A percentile compares a stretch with the other conserved stretches of the same genome.
These are phyloP conservation scores for Tuber calosporum DNA, from an alignment of 495 filamentous ascomycete species.

Conservation along the genomic window DNA sequence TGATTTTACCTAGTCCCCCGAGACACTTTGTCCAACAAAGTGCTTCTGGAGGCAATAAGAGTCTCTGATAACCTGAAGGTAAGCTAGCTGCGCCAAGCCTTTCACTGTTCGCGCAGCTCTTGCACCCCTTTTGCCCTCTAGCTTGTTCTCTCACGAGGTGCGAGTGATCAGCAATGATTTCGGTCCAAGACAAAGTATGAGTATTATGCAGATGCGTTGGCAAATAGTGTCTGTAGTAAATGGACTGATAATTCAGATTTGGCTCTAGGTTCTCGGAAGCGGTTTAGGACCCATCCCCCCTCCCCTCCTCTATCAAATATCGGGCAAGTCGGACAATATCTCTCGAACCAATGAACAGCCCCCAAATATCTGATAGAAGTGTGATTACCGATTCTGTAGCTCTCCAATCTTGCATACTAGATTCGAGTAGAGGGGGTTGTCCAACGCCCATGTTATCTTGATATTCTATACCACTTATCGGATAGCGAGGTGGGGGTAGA, in stretches of 20 bases:
- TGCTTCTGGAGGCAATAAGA: not conserved
- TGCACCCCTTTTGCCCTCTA: not conserved
- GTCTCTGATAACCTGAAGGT: not conserved
- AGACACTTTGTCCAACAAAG: not conserved
- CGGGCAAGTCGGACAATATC: not conserved
- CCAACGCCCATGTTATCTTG: not conserved
- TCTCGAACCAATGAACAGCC: not conserved
- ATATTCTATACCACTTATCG: not conserved
- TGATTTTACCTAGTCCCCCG: not conserved
- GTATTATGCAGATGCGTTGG: not conserved
- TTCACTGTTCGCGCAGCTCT: not conserved
- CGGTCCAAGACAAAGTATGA: not conserved
- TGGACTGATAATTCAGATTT: not conserved
- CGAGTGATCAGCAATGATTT: slow-evolving; percentile 3
- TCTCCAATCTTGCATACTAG: not conserved
- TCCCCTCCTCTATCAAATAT: not conserved
- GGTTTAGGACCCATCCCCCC: not conserved
- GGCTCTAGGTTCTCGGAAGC: not conserved
- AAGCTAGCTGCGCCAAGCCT: not conserved
- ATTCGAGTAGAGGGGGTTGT: not conserved
- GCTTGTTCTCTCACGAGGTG: not conserved
- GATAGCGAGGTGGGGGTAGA: not conserved
- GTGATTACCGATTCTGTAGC: not conserved
- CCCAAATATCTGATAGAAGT: not conserved
- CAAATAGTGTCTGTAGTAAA: not conserved